These are phyloP conservation scores for Agastache rugosa DNA, from an alignment of 257 asterid genomes.

Conservation along the genomic window DNA sequence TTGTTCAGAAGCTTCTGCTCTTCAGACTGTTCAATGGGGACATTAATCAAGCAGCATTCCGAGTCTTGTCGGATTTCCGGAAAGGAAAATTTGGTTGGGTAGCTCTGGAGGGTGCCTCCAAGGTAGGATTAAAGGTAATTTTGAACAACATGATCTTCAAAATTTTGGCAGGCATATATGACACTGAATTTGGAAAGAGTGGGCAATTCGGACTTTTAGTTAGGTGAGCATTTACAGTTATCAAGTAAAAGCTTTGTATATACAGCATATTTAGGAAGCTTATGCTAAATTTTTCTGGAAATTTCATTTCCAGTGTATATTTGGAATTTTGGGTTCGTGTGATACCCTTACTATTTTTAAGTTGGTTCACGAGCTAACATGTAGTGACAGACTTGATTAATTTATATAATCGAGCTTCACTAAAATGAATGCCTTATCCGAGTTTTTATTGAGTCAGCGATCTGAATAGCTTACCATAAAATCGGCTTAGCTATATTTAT, in stretches of 20 bases:
- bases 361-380: too few species aligned
- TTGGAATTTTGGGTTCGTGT: too few species aligned
- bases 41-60: conserved; percentile 83
- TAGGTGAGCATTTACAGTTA: neutral
- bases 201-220: neutral
- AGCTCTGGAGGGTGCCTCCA: conserved; percentile 87
- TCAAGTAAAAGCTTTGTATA: conserved; percentile 22
- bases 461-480: too few species aligned
- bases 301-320: too few species aligned
- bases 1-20: conserved; percentile 82
- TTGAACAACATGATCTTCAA: neutral
- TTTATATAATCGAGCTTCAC: too few species aligned
- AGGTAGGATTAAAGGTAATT: conserved; percentile 33
- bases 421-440: too few species aligned
- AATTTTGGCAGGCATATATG: neutral
- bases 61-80: conserved; percentile 85
- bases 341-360: too few species aligned
- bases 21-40: conserved; percentile 83
- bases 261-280: conserved; percentile 14
- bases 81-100: conserved; percentile 90
- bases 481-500: too few species aligned
- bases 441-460: too few species aligned
- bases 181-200: too few species aligned
- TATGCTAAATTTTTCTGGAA: neutral
- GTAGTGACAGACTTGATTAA: too few species aligned